These are phyloP conservation scores for Coemansia sp. DNA, from an alignment of 192 early-diverging fungal species.

Conservation along the genomic window DNA sequence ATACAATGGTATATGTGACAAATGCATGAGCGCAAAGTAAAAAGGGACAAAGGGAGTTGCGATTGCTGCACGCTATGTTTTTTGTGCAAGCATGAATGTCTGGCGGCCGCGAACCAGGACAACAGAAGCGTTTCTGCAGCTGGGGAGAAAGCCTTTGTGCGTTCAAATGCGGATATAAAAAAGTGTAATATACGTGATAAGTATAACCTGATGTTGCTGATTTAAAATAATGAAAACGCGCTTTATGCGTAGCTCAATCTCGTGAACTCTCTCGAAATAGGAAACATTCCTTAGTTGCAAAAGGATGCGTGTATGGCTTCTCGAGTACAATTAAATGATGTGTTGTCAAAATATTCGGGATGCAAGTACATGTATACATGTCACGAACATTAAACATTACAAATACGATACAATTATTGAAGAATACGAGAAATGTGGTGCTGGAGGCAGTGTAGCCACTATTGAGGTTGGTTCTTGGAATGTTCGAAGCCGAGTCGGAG, in stretches of 20 bases:
- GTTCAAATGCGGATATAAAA: not conserved
- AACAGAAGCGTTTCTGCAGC: not conserved
- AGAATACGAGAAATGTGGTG: not conserved
- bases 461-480: conserved; percentile 11
- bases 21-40: not conserved
- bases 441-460: not conserved
- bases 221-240: not conserved
- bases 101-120: not conserved
- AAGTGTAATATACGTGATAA: not conserved
- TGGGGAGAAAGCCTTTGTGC: not conserved
- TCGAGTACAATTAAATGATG: not conserved
- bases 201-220: not conserved
- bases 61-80: not conserved
- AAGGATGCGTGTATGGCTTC: not conserved
- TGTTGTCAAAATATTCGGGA: not conserved
- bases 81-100: not conserved
- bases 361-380: not conserved
- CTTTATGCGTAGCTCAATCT: not conserved
- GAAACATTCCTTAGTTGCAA: not conserved
- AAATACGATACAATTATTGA: not conserved
- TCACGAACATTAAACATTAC: not conserved
- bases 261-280: not conserved
- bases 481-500: conserved; percentile 32
- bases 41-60: not conserved
- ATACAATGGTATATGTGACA: not conserved